Conservation (phyloP, 2,329 filamentous ascomycete genomes). For the Alternaria brassicicola region DNA sequence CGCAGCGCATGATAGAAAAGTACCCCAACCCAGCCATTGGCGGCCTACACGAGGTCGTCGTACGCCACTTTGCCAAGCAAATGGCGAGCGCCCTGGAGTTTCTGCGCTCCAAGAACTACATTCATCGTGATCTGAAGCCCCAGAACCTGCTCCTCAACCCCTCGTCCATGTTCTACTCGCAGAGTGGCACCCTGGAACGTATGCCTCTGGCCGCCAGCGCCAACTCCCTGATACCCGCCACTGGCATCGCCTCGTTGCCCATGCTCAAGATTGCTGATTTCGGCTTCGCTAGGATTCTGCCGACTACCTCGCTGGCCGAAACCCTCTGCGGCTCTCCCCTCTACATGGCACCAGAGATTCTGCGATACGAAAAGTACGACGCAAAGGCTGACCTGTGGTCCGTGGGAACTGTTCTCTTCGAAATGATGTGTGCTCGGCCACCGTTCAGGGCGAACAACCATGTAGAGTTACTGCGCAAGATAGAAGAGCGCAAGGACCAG, state of each 20-base stretch:
- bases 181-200: constrained; percentile 54
- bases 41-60: constrained; percentile 95
- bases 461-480: constrained; percentile 89
- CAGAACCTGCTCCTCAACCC: constrained; percentile 93
- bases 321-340: constrained; percentile 95
- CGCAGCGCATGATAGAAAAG: constrained; percentile 88
- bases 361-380: constrained; percentile 96
- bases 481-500: constrained; percentile 84
- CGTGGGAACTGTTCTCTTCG: constrained; percentile 90
- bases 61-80: constrained; percentile 94
- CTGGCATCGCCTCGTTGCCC: constrained; percentile 81
- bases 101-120: constrained; percentile 80
- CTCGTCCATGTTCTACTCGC: constrained; percentile 71
- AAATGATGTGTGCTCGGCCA: constrained; percentile 90
- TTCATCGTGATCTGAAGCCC: constrained; percentile 96
- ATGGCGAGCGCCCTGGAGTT: constrained; percentile 91
- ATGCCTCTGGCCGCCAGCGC: constrained; percentile 79
- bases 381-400: constrained; percentile 98
- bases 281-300: constrained; percentile 92
- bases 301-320: constrained; percentile 88
- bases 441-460: constrained; percentile 94
- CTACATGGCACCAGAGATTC: constrained; percentile 98
- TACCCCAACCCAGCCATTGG: constrained; percentile 84
- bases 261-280: constrained; percentile 99
- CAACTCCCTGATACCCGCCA: constrained; percentile 78